Evolutionary conservation across 495 filamentous ascomycete species (phyloP).

Genomic region (Parmelia sp.): DNA sequence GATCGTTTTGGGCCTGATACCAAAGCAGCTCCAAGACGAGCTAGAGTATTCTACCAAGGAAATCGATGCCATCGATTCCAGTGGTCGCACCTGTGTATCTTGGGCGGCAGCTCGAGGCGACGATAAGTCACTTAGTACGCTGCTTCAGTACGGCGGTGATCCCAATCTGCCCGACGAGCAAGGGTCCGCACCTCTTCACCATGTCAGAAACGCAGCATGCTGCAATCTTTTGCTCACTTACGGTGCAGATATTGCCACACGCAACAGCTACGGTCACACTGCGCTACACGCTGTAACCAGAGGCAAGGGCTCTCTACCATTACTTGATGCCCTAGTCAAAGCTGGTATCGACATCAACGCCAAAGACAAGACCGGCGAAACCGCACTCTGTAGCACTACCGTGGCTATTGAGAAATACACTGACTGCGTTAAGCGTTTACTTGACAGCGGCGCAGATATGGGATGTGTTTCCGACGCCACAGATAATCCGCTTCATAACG

Average conservation of each 20-base stretch:
- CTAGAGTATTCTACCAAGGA: slow-evolving; percentile 14
- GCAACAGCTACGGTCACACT: slow-evolving; percentile 12
- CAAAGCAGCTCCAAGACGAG: slow-evolving; percentile 5
- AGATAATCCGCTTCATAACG: no score
- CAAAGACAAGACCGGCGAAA: slow-evolving; percentile 6
- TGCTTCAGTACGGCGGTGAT: slow-evolving; percentile 24
- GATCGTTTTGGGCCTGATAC: slow-evolving; percentile 11
- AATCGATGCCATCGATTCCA: slow-evolving; percentile 17
- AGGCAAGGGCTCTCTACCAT: background rate
- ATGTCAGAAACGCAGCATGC: background rate
- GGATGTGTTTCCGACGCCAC: no score
- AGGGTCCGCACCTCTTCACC: slow-evolving; percentile 1
- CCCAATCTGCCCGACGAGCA: slow-evolving; percentile 11
- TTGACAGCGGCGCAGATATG: no score
- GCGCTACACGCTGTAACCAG: background rate
- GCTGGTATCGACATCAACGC: slow-evolving; percentile 9
- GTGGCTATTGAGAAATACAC: slow-evolving; percentile 4
- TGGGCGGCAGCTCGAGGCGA: slow-evolving; percentile 21
- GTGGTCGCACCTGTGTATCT: slow-evolving; percentile 20
- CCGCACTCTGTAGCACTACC: background rate
- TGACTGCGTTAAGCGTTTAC: background rate
- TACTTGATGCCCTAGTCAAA: slow-evolving; percentile 3
- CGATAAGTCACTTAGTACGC: slow-evolving; percentile 1
- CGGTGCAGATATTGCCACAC: background rate
- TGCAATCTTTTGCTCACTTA: slow-evolving; percentile 7